phyloP scores from a whole-genome alignment of 768 basidiomycete species.

The Symmetrospora coprosmae region DNA sequence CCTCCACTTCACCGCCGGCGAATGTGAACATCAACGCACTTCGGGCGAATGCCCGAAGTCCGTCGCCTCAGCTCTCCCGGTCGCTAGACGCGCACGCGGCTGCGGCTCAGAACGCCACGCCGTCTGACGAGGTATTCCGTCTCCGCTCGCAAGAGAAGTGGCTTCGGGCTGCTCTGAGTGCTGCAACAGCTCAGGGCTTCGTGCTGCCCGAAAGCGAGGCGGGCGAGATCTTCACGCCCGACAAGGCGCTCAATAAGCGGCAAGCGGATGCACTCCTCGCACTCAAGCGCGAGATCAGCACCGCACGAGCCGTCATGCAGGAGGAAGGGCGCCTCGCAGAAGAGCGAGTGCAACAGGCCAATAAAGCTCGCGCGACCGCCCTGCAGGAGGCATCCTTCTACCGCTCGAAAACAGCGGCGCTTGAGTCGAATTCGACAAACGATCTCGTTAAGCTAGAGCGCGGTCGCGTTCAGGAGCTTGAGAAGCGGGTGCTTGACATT shows the following conservation, averaged over 20 bases:
- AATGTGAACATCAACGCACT: not conserved
- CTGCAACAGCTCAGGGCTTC: slow-evolving; percentile 67
- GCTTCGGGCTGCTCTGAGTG: slow-evolving; percentile 64
- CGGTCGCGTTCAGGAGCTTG: slow-evolving; percentile 60
- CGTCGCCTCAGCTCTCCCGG: not conserved
- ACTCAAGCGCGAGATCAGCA: slow-evolving; percentile 76
- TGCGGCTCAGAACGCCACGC: not conserved
- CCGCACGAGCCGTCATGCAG: slow-evolving; percentile 44
- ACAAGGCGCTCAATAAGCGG: slow-evolving; percentile 35
- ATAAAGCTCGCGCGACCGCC: slow-evolving; percentile 60
- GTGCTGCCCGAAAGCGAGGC: slow-evolving; percentile 41
- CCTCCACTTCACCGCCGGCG: not conserved
- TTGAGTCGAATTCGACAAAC: slow-evolving; percentile 54
- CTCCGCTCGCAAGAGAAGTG: slow-evolving; percentile 65
- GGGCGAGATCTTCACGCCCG: slow-evolving; percentile 36
- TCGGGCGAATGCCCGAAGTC: slow-evolving; percentile 16
- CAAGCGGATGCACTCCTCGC: slow-evolving; percentile 58
- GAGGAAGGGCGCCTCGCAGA: slow-evolving; percentile 46
- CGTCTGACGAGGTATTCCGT: slow-evolving; percentile 50
- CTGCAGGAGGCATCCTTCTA: slow-evolving; percentile 90
- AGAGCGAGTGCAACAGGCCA: slow-evolving; percentile 62
- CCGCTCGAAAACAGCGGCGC: slow-evolving; percentile 78
- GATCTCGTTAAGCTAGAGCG: slow-evolving; percentile 62
- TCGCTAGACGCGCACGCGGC: slow-evolving; percentile 2
- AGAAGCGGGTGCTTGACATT: slow-evolving; percentile 51